These are phyloP conservation scores for Aurinia saxatilis DNA, from an alignment of 345 rosid genomes.

Conservation along the genomic window DNA sequence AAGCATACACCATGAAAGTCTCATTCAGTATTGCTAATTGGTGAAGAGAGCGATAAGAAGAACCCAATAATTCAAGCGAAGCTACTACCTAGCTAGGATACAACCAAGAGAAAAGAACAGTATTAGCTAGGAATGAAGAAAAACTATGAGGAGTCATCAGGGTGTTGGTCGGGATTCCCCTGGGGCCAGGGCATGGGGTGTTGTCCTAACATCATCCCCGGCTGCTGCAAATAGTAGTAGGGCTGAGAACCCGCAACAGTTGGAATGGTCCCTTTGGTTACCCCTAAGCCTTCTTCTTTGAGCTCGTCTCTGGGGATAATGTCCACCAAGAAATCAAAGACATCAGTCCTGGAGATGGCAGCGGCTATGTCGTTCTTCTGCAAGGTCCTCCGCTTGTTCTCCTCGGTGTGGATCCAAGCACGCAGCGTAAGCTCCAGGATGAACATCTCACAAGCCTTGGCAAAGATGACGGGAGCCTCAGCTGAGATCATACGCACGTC, in stretches of 20 bases:
- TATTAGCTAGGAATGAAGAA: too few relatives aligned
- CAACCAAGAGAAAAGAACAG: too few relatives aligned
- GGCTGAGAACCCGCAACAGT: constrained; percentile 33
- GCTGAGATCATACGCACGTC: too few relatives aligned
- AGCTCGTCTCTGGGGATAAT: constrained; percentile 48
- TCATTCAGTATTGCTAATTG: too few relatives aligned
- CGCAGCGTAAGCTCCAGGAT: constrained; percentile 48
- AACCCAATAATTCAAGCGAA: background rate
- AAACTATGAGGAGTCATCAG: background rate
- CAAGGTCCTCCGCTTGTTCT: constrained; percentile 52
- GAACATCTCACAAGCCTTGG: constrained; percentile 58
- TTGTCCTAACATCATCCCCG: constrained; percentile 22
- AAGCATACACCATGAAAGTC: background rate
- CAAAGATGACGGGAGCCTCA: constrained; percentile 54
- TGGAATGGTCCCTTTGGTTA: constrained; percentile 36
- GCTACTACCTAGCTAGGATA: background rate
- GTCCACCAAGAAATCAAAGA: constrained; percentile 51
- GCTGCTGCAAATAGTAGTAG: constrained; percentile 37
- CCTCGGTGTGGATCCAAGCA: constrained; percentile 58
- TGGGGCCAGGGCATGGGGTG: constrained; percentile 14
- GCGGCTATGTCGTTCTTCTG: constrained; percentile 57
- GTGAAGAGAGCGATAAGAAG: background rate
- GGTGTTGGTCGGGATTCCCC: constrained; percentile 9
- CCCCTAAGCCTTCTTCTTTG: constrained; percentile 51
- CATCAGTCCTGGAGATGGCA: constrained; percentile 50